These are phyloP conservation scores for Blastocystis sp. DNA, from an alignment of 352 stramenopile species.

Conservation along the genomic window DNA sequence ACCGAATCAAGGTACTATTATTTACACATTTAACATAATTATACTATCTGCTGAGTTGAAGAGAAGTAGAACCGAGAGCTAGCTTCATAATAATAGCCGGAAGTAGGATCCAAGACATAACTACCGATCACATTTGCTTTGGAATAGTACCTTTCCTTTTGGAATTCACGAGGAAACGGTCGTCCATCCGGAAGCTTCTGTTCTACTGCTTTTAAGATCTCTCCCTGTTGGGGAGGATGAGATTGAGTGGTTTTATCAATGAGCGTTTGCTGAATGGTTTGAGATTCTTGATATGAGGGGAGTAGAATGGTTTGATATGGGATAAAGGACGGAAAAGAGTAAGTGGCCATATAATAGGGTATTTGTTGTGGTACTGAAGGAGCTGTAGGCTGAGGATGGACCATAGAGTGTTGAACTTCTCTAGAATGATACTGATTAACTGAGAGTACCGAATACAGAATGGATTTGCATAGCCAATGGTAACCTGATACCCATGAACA, in stretches of 20 bases:
- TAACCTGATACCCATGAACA: conserved; percentile 30
- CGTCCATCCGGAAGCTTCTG: conserved; percentile 35
- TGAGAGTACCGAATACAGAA: neutral
- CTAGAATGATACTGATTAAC: no score
- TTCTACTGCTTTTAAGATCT: neutral
- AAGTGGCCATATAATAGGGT: neutral
- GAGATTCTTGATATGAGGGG: neutral
- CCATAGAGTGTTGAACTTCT: no score
- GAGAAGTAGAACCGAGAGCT: conserved; percentile 37
- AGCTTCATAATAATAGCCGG: conserved; percentile 8
- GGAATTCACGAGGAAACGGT: conserved; percentile 5
- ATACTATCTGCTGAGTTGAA: neutral
- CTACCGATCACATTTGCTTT: neutral
- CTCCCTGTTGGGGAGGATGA: neutral
- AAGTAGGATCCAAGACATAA: neutral
- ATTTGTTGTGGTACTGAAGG: neutral
- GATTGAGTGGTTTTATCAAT: neutral
- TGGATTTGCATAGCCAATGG: conserved; percentile 36
- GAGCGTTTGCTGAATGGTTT: neutral
- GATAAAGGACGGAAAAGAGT: neutral
- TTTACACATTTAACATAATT: neutral
- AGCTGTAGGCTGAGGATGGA: no score
- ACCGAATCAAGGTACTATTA: conserved; percentile 32
- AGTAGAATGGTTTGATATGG: neutral
- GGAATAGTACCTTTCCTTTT: neutral